Conservation (phyloP, 2,329 filamentous ascomycete genomes). For the Stagonosporopsis vannaccii region DNA sequence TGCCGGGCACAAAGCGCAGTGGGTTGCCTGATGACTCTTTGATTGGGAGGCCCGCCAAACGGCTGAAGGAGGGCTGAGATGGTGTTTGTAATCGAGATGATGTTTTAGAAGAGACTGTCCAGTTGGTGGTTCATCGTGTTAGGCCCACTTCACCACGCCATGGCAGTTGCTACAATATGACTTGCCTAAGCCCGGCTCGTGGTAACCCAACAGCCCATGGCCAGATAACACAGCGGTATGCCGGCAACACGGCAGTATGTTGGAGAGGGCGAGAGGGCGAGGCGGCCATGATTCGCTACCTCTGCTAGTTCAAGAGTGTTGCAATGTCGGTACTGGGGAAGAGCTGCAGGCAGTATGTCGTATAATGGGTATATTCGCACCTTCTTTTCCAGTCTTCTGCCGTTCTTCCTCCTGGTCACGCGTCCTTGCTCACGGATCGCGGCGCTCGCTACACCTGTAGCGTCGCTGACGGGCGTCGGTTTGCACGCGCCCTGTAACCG, state of each 20-base stretch:
- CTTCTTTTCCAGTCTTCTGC: background rate
- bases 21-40: constrained; percentile 83
- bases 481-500: constrained; percentile 6
- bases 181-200: background rate
- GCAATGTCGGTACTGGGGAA: too few relatives aligned
- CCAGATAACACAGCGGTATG: background rate
- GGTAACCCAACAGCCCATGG: background rate
- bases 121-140: too few relatives aligned
- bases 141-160: too few relatives aligned
- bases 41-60: constrained; percentile 63
- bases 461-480: background rate
- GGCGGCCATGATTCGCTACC: too few relatives aligned
- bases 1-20: constrained; percentile 90
- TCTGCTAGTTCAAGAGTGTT: too few relatives aligned
- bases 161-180: too few relatives aligned
- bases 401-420: background rate
- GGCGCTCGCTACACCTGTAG: background rate
- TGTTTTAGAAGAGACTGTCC: too few relatives aligned
- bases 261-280: too few relatives aligned
- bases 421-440: too few relatives aligned
- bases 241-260: background rate
- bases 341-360: too few relatives aligned
- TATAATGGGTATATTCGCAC: too few relatives aligned
- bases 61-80: constrained; percentile 57
- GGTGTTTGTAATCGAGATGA: background rate